Conservation (phyloP, 805 yeast genomes). For the Cyberlindnera maclurae region DNA sequence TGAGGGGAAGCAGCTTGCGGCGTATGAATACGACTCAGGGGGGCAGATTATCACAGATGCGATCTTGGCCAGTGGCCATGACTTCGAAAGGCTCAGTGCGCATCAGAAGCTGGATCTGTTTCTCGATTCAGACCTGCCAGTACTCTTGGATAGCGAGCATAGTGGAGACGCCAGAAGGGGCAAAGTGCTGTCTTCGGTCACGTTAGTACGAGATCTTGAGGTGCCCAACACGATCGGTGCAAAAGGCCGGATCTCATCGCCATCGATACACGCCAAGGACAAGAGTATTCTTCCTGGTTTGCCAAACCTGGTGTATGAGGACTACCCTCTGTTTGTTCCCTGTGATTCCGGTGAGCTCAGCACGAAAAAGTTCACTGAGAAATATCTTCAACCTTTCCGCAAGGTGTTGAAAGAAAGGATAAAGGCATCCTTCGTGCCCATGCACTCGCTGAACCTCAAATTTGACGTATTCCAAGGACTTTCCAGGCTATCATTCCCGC, state of each 20-base stretch:
- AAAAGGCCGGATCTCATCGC: neutral
- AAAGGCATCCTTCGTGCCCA: neutral
- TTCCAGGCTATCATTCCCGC: neutral
- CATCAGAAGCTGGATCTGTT: conserved; percentile 2
- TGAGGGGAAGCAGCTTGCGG: neutral
- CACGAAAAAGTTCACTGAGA: conserved; percentile 11
- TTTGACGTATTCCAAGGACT: conserved; percentile 8
- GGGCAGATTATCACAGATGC: conserved; percentile 1
- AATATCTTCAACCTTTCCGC: conserved; percentile 10
- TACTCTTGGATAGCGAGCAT: conserved; percentile 6
- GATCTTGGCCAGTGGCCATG: neutral
- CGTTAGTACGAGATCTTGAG: conserved; percentile 17
- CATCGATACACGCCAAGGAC: conserved; percentile 1
- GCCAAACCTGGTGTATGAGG: conserved; percentile 19
- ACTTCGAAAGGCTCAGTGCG: neutral
- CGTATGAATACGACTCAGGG: conserved; percentile 5
- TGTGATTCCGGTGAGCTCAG: conserved; percentile 12
- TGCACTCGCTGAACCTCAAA: conserved; percentile 1
- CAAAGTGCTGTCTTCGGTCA: neutral
- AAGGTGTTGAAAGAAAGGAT: conserved; percentile 5
- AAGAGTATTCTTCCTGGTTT: conserved; percentile 2
- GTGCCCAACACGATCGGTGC: conserved; percentile 16
- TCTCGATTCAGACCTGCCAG: conserved; percentile 17
- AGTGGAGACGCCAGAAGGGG: no score
- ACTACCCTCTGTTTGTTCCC: conserved; percentile 22